Percentiles rank a stretch among this genome's conserved stretches.
phyloP scores from a whole-genome alignment of 495 filamentous ascomycete genomes.

The Penicillium maclennaniae region DNA sequence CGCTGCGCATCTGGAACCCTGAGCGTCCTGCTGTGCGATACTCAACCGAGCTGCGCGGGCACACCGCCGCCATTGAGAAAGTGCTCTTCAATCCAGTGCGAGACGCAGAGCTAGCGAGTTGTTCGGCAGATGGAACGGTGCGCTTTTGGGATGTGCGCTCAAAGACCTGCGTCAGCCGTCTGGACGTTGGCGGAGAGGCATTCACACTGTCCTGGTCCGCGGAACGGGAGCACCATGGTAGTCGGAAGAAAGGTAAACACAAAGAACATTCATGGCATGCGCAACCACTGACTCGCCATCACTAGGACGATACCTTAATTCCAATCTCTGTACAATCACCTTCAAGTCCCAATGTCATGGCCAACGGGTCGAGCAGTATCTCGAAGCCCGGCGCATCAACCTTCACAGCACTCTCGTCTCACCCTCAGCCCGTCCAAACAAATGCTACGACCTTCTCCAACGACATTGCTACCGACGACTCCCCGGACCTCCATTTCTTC shows the following conservation, averaged over 20 bases:
- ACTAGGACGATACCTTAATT: constrained; percentile 66
- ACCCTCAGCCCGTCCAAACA: constrained; percentile 70
- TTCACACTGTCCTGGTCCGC: constrained; percentile 84
- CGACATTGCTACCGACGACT: constrained; percentile 37
- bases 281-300: neutral
- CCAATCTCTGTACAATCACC: constrained; percentile 53
- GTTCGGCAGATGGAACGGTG: constrained; percentile 78
- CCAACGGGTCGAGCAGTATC: constrained; percentile 7
- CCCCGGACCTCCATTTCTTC: constrained; percentile 54
- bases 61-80: constrained; percentile 72
- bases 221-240: constrained; percentile 77
- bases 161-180: constrained; percentile 71
- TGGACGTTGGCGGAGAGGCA: constrained; percentile 77
- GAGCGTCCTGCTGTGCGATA: constrained; percentile 76
- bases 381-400: constrained; percentile 20
- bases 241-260: constrained; percentile 75
- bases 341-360: constrained; percentile 27
- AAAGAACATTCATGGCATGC: neutral
- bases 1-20: constrained; percentile 87
- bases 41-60: constrained; percentile 82
- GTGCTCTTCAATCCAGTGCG: constrained; percentile 86
- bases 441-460: constrained; percentile 83
- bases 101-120: constrained; percentile 84
- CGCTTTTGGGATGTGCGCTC: constrained; percentile 91
- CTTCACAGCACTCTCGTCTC: constrained; percentile 51